phyloP scores from a whole-genome alignment of 495 filamentous ascomycete species.

The Aspergillus heteromorphus region DNA sequence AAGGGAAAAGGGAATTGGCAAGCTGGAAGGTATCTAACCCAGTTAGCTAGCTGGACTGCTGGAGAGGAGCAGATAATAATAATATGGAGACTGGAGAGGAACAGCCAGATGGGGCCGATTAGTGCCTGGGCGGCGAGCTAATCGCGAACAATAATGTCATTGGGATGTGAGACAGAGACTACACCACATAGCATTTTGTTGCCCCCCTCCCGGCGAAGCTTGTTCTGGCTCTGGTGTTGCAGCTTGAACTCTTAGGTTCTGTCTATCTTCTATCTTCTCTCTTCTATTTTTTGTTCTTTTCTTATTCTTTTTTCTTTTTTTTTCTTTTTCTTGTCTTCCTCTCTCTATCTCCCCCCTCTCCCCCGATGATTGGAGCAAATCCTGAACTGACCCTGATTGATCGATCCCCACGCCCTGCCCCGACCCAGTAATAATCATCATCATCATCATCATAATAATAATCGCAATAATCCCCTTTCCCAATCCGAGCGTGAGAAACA shows the following conservation, averaged over 20 bases:
- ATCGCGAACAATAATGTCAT: conserved; percentile 1
- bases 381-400: not conserved
- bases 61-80: not conserved
- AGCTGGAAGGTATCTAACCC: not conserved
- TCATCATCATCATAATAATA: not conserved
- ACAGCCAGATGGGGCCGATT: not conserved
- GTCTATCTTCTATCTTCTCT: too few species aligned
- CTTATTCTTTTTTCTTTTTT: too few species aligned
- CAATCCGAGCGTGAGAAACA: too few species aligned
- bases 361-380: too few species aligned
- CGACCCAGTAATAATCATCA: not conserved
- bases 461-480: too few species aligned
- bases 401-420: not conserved
- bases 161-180: conserved; percentile 4
- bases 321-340: too few species aligned
- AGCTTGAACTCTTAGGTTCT: too few species aligned
- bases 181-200: too few species aligned
- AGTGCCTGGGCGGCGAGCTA: not conserved
- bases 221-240: too few species aligned
- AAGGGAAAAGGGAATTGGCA: not conserved
- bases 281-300: too few species aligned
- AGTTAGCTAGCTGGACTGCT: too few species aligned
- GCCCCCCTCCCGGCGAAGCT: not conserved
- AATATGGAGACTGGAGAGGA: not conserved
- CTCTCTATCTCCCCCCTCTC: too few species aligned